phyloP scores from a whole-genome alignment of 2,329 filamentous ascomycete species.

The Trichoderma hamatum region DNA sequence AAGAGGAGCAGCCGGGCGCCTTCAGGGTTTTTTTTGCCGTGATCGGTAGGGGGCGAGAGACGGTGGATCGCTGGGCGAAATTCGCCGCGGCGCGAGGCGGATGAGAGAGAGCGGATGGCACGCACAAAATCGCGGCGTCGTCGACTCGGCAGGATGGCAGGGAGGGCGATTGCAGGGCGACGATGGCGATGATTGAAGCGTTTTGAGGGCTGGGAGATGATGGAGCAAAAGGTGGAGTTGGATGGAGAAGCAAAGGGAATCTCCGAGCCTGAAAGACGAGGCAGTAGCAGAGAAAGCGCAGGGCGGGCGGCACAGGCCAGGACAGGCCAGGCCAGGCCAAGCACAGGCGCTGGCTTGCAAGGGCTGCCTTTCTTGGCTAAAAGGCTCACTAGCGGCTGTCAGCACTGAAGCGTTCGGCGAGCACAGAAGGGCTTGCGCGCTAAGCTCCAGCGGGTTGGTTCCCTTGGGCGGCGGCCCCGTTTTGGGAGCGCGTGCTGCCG shows the following conservation, averaged over 20 bases:
- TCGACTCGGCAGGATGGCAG: constrained; percentile 1
- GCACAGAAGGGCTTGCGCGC: constrained; percentile 19
- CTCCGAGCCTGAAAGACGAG: constrained; percentile 39
- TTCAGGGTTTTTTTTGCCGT: constrained; percentile 19
- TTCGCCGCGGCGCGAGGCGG: constrained; percentile 15
- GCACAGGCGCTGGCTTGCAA: background rate
- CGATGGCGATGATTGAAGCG: constrained; percentile 17
- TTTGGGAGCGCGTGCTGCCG: constrained; percentile 10
- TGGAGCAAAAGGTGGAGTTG: constrained; percentile 27
- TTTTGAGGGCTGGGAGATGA: constrained; percentile 10
- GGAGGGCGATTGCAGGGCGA: constrained; percentile 22
- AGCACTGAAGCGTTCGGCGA: constrained; percentile 5
- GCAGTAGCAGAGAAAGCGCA: constrained; percentile 32
- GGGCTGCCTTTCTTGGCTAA: constrained; percentile 20
- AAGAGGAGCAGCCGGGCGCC: constrained; percentile 10
- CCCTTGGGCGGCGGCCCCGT: background rate
- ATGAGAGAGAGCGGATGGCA: background rate
- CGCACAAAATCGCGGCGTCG: constrained; percentile 1
- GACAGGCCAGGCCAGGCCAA: background rate
- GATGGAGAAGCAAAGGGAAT: constrained; percentile 29
- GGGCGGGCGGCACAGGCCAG: background rate
- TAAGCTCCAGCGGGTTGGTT: constrained; percentile 23
- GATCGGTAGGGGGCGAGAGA: constrained; percentile 17
- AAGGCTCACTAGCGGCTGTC: constrained; percentile 18
- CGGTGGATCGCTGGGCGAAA: constrained; percentile 1